These are phyloP conservation scores for Astragalus membranaceus DNA, from an alignment of 306 rosid genomes.

Conservation along the genomic window DNA sequence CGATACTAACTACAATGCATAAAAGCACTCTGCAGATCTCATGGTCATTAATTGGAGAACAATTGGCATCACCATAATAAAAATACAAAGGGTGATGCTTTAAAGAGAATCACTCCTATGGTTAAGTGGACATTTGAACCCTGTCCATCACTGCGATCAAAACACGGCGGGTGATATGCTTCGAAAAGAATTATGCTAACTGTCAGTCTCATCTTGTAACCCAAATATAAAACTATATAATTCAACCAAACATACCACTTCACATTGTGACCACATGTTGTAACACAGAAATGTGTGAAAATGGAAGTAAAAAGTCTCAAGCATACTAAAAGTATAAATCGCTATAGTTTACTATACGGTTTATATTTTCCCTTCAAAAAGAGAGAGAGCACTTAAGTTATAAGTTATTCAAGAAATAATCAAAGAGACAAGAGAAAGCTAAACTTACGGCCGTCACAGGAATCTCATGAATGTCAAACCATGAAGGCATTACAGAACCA, in stretches of 20 bases:
- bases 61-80: not conserved
- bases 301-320: not conserved
- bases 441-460: slow-evolving; percentile 69
- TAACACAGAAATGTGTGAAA: not conserved
- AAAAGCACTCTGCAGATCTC: not conserved
- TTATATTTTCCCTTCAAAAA: not conserved
- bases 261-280: not conserved
- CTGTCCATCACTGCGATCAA: not conserved
- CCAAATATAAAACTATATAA: not conserved
- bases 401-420: not conserved
- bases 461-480: slow-evolving; percentile 85
- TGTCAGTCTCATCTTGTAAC: not conserved
- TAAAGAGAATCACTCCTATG: not conserved
- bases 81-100: slow-evolving; percentile 3
- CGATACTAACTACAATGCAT: no score
- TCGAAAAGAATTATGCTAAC: not conserved
- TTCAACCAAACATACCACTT: not conserved
- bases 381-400: no score
- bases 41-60: not conserved
- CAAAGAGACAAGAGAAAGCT: not conserved
- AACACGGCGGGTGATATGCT: not conserved
- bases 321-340: not conserved
- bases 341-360: not conserved
- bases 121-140: not conserved
- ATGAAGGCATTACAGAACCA: slow-evolving; percentile 76